phyloP scores from a whole-genome alignment of 306 rosid genomes.

The Vigna hirtella region DNA sequence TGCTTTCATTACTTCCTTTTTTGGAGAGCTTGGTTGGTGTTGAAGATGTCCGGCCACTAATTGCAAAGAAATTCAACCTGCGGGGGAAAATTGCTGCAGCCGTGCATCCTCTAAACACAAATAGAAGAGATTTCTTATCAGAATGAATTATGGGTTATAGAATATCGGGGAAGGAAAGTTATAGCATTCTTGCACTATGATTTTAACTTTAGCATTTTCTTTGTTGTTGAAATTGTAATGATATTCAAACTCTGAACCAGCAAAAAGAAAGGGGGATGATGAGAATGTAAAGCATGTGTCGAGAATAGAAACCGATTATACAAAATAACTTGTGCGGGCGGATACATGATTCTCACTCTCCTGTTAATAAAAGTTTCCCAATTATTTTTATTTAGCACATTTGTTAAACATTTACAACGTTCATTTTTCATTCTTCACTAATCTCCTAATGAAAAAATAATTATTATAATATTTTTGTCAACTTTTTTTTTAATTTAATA shows the following conservation, averaged over 20 bases:
- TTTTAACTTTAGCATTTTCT: slow-evolving; percentile 41
- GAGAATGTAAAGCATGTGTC: slow-evolving; percentile 43
- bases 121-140: slow-evolving; percentile 60
- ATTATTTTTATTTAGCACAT: slow-evolving; percentile 31
- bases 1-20: slow-evolving; percentile 79
- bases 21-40: slow-evolving; percentile 93
- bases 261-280: slow-evolving; percentile 23
- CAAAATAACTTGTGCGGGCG: slow-evolving; percentile 29
- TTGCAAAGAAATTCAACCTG: slow-evolving; percentile 84
- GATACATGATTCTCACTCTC: slow-evolving; percentile 43
- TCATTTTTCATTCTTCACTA: no score
- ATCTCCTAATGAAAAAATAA: no score
- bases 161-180: slow-evolving; percentile 24
- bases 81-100: slow-evolving; percentile 87
- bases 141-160: slow-evolving; percentile 55
- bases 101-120: slow-evolving; percentile 66
- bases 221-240: slow-evolving; percentile 46
- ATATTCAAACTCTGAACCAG: slow-evolving; percentile 39
- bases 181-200: slow-evolving; percentile 48
- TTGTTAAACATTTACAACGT: no score
- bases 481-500: no score
- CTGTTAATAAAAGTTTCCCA: slow-evolving; percentile 47
- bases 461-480: no score
- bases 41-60: slow-evolving; percentile 93
- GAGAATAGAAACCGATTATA: slow-evolving; percentile 36